Percentiles rank a stretch among this genome's conserved stretches.
These are phyloP conservation scores for Suillus alpinus DNA, from an alignment of 768 basidiomycete species.

Conservation along the genomic window DNA sequence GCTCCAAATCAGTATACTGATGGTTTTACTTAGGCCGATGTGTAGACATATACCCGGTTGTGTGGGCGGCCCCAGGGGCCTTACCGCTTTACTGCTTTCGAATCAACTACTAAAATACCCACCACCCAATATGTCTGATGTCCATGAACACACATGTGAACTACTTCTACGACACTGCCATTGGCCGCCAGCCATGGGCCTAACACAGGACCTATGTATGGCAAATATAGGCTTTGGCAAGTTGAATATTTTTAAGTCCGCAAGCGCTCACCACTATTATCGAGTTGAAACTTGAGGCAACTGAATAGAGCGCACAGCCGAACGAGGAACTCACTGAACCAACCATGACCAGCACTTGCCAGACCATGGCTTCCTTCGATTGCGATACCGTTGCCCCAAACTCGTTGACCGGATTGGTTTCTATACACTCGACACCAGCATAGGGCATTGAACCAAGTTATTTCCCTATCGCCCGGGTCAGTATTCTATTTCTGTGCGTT, in stretches of 20 bases:
- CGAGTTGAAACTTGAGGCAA: not conserved
- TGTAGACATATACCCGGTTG: conserved; percentile 49
- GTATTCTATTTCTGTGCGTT: not conserved
- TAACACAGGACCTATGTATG: not conserved
- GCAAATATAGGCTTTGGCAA: not conserved
- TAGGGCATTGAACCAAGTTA: not conserved
- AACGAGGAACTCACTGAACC: not conserved
- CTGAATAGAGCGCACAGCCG: not conserved
- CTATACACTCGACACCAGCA: not conserved
- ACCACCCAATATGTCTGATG: conserved; percentile 10
- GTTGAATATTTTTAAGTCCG: not conserved
- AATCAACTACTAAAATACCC: conserved; percentile 12
- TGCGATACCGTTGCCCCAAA: not conserved
- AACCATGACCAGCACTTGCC: not conserved
- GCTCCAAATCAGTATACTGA: not conserved
- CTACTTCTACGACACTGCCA: not conserved
- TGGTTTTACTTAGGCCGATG: conserved; percentile 40
- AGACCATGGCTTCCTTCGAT: not conserved
- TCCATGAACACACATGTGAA: conserved; percentile 21
- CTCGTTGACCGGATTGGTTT: not conserved
- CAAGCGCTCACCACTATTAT: not conserved
- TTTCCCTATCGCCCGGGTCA: not conserved
- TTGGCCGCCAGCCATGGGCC: not conserved
- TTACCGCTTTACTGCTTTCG: conserved; percentile 39
- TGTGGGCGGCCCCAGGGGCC: conserved; percentile 39